Conservation (phyloP, 192 early-diverging fungal species). For the Podila horticola region DNA sequence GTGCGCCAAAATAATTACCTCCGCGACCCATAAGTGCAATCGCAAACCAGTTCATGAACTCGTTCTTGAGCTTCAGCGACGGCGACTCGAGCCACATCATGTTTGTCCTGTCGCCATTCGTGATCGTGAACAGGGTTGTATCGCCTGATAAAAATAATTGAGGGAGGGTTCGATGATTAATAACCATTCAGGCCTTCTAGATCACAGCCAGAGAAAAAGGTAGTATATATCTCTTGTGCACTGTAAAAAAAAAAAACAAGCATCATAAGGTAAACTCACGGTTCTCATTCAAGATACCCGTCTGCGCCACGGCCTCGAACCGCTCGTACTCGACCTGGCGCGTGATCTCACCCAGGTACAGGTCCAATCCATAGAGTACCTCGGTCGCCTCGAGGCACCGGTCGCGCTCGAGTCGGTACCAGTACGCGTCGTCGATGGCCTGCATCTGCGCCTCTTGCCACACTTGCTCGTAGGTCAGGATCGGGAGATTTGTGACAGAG, state of each 20-base stretch:
- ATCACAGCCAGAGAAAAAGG: neutral
- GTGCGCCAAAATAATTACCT: conserved; percentile 10
- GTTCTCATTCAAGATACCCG: conserved; percentile 20
- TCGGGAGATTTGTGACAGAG: too few species aligned
- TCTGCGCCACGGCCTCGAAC: conserved; percentile 8
- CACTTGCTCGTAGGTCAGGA: neutral
- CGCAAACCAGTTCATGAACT: conserved; percentile 39
- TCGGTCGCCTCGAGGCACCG: conserved; percentile 5
- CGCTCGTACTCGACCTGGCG: conserved; percentile 28
- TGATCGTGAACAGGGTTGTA: conserved; percentile 22
- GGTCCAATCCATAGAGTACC: conserved; percentile 20
- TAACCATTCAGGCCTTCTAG: too few species aligned
- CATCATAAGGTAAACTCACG: conserved; percentile 2
- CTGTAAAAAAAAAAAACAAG: too few species aligned
- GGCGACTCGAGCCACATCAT: conserved; percentile 40
- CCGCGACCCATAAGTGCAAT: conserved; percentile 19
- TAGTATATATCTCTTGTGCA: too few species aligned
- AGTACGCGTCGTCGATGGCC: conserved; percentile 27
- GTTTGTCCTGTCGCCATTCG: conserved; percentile 29
- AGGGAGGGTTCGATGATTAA: too few species aligned
- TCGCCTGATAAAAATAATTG: neutral
- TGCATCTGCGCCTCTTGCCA: conserved; percentile 1
- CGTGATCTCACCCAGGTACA: conserved; percentile 13
- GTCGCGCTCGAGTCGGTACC: conserved; percentile 15
- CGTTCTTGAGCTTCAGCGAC: conserved; percentile 32